Evolutionary conservation across 345 rosid genomes (phyloP).

Genomic region (Noccaea caerulescens): DNA sequence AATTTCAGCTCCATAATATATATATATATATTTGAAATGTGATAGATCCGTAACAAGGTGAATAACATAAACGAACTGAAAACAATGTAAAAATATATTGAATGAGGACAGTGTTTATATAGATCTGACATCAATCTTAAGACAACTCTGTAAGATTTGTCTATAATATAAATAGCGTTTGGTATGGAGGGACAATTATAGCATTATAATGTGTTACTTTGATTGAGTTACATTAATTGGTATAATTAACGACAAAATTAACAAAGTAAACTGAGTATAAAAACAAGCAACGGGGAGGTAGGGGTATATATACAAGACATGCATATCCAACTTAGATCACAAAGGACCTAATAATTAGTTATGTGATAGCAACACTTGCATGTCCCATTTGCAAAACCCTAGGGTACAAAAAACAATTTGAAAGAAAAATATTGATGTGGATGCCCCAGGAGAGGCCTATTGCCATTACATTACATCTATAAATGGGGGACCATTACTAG

Average conservation of each 20-base stretch:
- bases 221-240: background rate
- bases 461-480: conserved; percentile 32
- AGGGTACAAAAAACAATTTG: conserved; percentile 53
- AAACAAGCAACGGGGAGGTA: conserved; percentile 9
- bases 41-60: too few relatives aligned
- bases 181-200: conserved; percentile 1
- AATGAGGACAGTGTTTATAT: conserved; percentile 13
- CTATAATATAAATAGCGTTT: background rate
- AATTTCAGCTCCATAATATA: too few relatives aligned
- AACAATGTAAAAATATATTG: background rate
- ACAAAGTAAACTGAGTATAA: background rate
- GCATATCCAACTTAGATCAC: conserved; percentile 60
- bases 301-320: conserved; percentile 24
- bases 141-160: background rate
- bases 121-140: conserved; percentile 1
- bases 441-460: conserved; percentile 49
- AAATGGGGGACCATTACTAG: conserved; percentile 60
- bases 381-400: conserved; percentile 63
- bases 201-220: background rate
- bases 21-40: too few relatives aligned
- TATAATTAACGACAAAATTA: background rate
- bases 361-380: conserved; percentile 75
- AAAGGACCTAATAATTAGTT: conserved; percentile 58
- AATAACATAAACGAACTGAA: too few relatives aligned
- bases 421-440: conserved; percentile 36